phyloP scores from a whole-genome alignment of 1,139 yeast genomes.

The Candida sp. region DNA sequence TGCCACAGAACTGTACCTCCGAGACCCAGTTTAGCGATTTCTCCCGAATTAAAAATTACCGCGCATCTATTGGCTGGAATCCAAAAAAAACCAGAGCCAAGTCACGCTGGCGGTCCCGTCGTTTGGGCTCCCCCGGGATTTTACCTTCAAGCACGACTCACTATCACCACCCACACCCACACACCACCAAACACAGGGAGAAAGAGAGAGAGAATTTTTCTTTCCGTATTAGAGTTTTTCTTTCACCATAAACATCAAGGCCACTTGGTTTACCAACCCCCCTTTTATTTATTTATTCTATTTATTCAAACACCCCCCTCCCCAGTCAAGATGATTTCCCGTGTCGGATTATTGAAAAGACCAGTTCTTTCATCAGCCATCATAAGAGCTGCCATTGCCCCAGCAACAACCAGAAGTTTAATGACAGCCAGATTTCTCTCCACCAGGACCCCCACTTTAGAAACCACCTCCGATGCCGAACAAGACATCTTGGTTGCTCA shows the following conservation, averaged over 20 bases:
- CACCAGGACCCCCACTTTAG: slow-evolving; percentile 56
- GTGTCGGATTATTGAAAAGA: slow-evolving; percentile 18
- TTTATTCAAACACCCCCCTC: not conserved
- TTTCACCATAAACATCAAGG: not conserved
- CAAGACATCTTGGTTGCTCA: slow-evolving; percentile 77
- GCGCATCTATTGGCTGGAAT: slow-evolving; percentile 6
- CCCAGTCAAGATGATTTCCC: slow-evolving; percentile 16
- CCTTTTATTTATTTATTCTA: not conserved
- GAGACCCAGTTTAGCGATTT: not conserved
- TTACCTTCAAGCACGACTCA: not conserved
- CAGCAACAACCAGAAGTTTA: not conserved
- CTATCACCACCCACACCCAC: not conserved
- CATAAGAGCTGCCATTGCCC: slow-evolving; percentile 3
- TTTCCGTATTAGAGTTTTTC: not conserved
- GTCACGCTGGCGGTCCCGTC: not conserved
- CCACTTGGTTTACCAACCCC: not conserved
- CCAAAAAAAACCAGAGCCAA: not conserved
- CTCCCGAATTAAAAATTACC: slow-evolving; percentile 2
- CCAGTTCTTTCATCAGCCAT: slow-evolving; percentile 8
- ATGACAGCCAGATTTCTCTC: slow-evolving; percentile 1
- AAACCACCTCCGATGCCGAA: slow-evolving; percentile 67
- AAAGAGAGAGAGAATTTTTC: not conserved
- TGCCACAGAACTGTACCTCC: not conserved
- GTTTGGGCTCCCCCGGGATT: slow-evolving; percentile 2
- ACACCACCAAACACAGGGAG: not conserved